Base-by-base conservation (phyloP, 2,329 filamentous ascomycete species). In the Paecilomyces formosus region DNA sequence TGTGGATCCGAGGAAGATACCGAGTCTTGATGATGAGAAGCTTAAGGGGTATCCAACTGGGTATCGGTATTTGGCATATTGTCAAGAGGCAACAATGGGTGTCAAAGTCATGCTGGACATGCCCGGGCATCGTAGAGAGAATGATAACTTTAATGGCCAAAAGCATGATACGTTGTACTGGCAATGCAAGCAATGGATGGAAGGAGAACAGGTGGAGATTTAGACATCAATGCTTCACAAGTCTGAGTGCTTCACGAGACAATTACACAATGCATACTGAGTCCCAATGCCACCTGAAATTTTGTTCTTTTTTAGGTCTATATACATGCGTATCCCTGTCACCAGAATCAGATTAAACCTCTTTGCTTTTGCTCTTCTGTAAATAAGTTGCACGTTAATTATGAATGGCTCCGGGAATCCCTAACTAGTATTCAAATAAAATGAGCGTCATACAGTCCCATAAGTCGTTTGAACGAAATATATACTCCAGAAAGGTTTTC, bases 141-240 rank as follows among this genome's bases (percentile, higher is more conserved):
- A 63, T 11, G 66, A 65, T 15, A 74, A 65, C n/a, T 56, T 65
- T 3, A 69, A 64, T 60, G 75, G 76, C 15, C 65, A 74, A 58
- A 79, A 79, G 61, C 78, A 80, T 69, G 77, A 80, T 66, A 30
- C 74, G 12, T 62, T 80, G 58, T 81, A 80, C 64, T 65, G 69
- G 65, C 72, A 76, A 62, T 70, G 69, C 7, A 79, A 79, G 63
- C 62, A 70, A 21, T 80, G 78, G 77, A 59, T 80, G 28, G 76
- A 80, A 58, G 77, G 77, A 18, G 65, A 72, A 56, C 58, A 65
- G 2, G 64, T 76, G 28, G 65, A 64, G 33, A 54, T 64, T 13
- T 66, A 60, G 24, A 57, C 55, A 12, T 31, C 55, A 49, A 49
- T 51, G 22, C 13, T 28, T 24, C 33, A 51, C 15, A 39, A 13